Conservation (phyloP, 202 grass and related monocot genomes). For the Panicum hallii region DNA sequence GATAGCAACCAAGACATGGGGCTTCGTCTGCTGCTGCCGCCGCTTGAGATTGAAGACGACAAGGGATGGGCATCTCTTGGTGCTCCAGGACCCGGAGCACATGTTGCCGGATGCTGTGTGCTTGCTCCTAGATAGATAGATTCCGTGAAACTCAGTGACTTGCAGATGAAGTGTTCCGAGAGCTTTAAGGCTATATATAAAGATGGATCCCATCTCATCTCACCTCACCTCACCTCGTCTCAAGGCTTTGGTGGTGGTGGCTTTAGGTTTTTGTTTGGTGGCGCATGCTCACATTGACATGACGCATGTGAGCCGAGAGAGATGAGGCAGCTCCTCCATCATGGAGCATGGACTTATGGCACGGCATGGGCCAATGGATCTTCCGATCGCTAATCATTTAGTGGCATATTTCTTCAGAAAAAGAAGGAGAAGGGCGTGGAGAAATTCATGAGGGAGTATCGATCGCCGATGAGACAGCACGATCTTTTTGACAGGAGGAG, state of each 20-base stretch:
- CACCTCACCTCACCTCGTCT: neutral
- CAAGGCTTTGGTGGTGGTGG: conserved; percentile 33
- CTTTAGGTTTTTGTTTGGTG: conserved; percentile 51
- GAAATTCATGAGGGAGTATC: neutral
- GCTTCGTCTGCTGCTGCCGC: neutral
- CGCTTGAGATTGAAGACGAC: conserved; percentile 35
- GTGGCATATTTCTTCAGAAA: conserved; percentile 11
- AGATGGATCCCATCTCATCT: conserved; percentile 10
- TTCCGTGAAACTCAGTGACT: conserved; percentile 29
- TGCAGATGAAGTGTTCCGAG: conserved; percentile 36
- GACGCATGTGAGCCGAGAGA: conserved; percentile 50
- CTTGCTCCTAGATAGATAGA: conserved; percentile 3
- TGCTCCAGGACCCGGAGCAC: conserved; percentile 49
- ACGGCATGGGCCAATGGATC: conserved; percentile 39
- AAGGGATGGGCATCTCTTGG: neutral
- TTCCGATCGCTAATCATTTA: conserved; percentile 47
- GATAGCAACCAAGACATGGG: conserved; percentile 38
- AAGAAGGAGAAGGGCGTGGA: neutral
- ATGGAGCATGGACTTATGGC: conserved; percentile 47
- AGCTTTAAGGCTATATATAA: conserved; percentile 36
- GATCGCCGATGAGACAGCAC: conserved; percentile 35
- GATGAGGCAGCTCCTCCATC: conserved; percentile 47
- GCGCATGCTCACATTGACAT: conserved; percentile 61
- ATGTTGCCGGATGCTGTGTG: conserved; percentile 37
- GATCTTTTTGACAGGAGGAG: conserved; percentile 29